Conservation (phyloP, 495 filamentous ascomycete species). For the Penicillium macrosclerotiorum region DNA sequence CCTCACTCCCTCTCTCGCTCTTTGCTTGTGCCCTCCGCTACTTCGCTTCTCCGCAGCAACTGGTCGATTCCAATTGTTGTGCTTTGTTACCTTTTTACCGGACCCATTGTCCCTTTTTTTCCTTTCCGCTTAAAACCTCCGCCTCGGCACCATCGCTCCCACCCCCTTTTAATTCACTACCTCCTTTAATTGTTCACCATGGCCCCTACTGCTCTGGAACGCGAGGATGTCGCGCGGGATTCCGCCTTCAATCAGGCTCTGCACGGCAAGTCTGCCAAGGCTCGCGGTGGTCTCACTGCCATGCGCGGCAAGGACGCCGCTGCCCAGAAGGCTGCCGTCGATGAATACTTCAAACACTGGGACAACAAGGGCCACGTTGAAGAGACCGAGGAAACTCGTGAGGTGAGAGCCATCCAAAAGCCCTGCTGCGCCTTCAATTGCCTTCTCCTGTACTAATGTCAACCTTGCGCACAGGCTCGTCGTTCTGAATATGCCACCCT, state of each 20-base stretch:
- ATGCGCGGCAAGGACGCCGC: constrained; percentile 80
- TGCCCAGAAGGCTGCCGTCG: constrained; percentile 84
- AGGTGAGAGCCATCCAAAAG: constrained; percentile 59
- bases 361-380: constrained; percentile 79
- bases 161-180: constrained; percentile 26
- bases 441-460: neutral
- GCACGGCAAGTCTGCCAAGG: constrained; percentile 79
- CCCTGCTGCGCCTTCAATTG: neutral
- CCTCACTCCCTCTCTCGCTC: constrained; percentile 1
- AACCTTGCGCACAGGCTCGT: constrained; percentile 56
- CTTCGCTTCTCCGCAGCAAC: constrained; percentile 15
- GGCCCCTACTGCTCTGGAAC: constrained; percentile 73
- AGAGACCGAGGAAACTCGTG: constrained; percentile 80
- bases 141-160: constrained; percentile 7
- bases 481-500: constrained; percentile 90
- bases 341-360: constrained; percentile 99
- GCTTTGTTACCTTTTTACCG: constrained; percentile 1
- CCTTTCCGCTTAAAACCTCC: constrained; percentile 13
- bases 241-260: constrained; percentile 88
- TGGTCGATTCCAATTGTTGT: constrained; percentile 4
- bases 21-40: no score
- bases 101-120: constrained; percentile 22
- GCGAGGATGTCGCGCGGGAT: constrained; percentile 85
- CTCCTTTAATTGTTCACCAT: constrained; percentile 46
- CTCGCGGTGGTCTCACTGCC: constrained; percentile 70